Conservation (phyloP, 2,329 filamentous ascomycete species). For the Iodosphaeria phyllophila region DNA sequence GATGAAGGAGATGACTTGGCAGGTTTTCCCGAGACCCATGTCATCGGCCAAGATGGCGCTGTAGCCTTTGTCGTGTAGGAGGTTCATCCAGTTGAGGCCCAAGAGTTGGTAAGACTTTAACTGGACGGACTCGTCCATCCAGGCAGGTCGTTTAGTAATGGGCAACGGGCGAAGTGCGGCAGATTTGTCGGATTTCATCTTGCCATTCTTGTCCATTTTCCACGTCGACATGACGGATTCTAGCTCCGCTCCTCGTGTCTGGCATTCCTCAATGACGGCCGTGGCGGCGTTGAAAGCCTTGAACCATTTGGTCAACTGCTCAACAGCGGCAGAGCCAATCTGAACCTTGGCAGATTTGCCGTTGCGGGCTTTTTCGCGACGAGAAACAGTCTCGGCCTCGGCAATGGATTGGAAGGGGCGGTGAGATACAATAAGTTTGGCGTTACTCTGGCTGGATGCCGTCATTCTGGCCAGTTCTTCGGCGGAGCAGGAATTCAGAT, state of each 20-base stretch:
- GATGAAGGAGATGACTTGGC: conserved; percentile 84
- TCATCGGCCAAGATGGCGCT: conserved; percentile 92
- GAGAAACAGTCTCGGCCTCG: conserved; percentile 45
- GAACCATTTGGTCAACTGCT: conserved; percentile 24
- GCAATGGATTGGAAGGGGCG: conserved; percentile 53
- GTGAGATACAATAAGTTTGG: conserved; percentile 49
- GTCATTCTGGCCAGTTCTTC: conserved; percentile 71
- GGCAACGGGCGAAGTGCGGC: conserved; percentile 18
- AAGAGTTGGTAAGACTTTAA: conserved; percentile 92
- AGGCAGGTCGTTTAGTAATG: conserved; percentile 44
- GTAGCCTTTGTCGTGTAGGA: conserved; percentile 62
- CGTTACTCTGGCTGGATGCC: conserved; percentile 49
- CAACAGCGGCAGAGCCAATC: conserved; percentile 15
- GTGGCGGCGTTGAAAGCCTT: conserved; percentile 27
- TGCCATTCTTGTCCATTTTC: conserved; percentile 15
- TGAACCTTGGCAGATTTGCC: conserved; percentile 13
- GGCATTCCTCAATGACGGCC: conserved; percentile 18
- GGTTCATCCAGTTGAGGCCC: conserved; percentile 81
- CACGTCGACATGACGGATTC: conserved; percentile 11
- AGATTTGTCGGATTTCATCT: conserved; percentile 15
- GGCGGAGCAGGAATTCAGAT: conserved; percentile 63
- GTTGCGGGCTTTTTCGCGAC: conserved; percentile 10
- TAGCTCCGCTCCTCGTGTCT: conserved; percentile 22
- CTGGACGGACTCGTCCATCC: conserved; percentile 57
- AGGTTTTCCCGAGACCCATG: conserved; percentile 94